Evolutionary conservation across 441 rosid genomes (phyloP).

Genomic region (Erysimum cheiri): DNA sequence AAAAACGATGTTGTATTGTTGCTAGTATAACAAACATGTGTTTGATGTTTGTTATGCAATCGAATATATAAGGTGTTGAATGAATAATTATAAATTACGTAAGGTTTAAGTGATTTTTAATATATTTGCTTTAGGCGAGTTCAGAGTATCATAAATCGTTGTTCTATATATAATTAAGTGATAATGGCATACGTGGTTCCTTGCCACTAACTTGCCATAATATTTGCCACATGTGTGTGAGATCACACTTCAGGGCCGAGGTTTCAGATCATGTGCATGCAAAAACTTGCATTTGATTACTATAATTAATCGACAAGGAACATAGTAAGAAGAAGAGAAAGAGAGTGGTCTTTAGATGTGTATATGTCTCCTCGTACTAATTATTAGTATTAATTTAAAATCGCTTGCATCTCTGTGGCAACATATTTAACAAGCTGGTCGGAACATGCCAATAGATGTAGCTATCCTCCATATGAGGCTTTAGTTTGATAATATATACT

Average conservation of each 20-base stretch:
- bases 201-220: neutral
- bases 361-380: constrained; percentile 14
- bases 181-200: neutral
- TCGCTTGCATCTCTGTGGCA: neutral
- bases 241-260: constrained; percentile 12
- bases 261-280: constrained; percentile 27
- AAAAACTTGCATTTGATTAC: neutral
- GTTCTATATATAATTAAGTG: neutral
- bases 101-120: neutral
- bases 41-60: neutral
- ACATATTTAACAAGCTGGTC: constrained; percentile 5
- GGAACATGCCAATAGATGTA: neutral
- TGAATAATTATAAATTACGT: neutral
- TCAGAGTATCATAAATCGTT: neutral
- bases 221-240: constrained; percentile 11
- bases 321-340: constrained; percentile 13
- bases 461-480: constrained; percentile 4
- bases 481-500: neutral
- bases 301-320: constrained; percentile 7
- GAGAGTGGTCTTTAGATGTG: constrained; percentile 4
- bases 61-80: neutral
- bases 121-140: neutral
- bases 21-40: neutral
- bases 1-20: neutral
- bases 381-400: neutral